Evolutionary conservation across 371 early-diverging fungal species (phyloP), one percentile per base, ranked within the genome.

Genomic region (Racocetra persica): DNA sequence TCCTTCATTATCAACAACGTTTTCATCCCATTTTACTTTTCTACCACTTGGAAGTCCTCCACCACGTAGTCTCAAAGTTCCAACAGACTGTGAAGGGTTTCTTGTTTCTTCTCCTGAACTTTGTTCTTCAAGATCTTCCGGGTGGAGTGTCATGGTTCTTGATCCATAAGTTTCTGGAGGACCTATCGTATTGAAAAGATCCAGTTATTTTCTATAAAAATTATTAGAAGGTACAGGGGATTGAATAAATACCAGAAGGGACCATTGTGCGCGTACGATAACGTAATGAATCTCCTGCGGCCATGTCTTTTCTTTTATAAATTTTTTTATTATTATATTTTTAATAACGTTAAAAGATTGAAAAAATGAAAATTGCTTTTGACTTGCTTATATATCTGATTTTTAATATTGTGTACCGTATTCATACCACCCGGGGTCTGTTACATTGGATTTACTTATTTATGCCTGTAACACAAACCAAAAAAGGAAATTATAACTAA

Each of bases 1-100:
- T 41, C 92, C 89, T 83, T 97, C 97, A 84, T 97, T 97, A 83
- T 97, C 96, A 38, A 97, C 88, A 0, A 95, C 96, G 65, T 85
- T 90, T 49, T 91, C 92, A 66, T 92, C 93, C 97, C 97, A 97
- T 69, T 90, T 92, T 73, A 96, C 93, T 14, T 87, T 85, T 80
- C 88, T 84, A 18, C 67, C 28, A 22, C 13, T 14, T 54, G 45
- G 28, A 24, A 13, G 41, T n/a, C 59, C 26, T 45, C 5, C 66
- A 24, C 80, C 80, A 51, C 65, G 63, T n/a, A 80, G 75, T 36
- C 52, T 80, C 62, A 80, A 65, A 52, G 80, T 80, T 51, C 80
- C 80, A 5, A 77, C 26, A 24, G 62, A 10, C 2, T 45, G 38
- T 36, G 24, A 16, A 20, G 65, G 20, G 20, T 10, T 24, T 3